Evolutionary conservation across 2,329 filamentous ascomycete species (phyloP), one percentile per base, ranked within the genome.

Genomic region (Hypoxylon rubiginosum): DNA sequence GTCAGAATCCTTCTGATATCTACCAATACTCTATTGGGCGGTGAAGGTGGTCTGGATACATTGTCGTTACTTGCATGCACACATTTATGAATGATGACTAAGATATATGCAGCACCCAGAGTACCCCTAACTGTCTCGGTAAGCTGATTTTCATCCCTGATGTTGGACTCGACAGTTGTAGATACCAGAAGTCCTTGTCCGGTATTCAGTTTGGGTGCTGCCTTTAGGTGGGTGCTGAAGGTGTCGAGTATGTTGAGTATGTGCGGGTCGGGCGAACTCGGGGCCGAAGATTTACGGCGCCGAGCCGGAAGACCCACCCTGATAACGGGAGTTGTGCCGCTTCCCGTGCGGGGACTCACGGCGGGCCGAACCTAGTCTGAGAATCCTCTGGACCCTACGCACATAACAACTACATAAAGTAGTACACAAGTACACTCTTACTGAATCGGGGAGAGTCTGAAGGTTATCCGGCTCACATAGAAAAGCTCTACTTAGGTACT

Each of bases 261-360:
- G 43, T 10, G 10, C 43, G 43, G 43, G 19, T 21, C 43, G 43
- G 43, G 15, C 21, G 43, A 48, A 48, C 43, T 48, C 43, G 43
- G 43, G 11, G 21, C 43, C 21, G 43, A 48, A 48, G 17, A 48
- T 26, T 48, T 48, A 48, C 43, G 43, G 21, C 43, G 43, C 43
- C 43, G 21, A 48, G 43, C 21, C 17, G 4, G 19, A 13, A 7
- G 41, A 21, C 10, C 41, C 19, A 45, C 41, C 21, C n/a, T 21
- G 8, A 3, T 3, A 19, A 8, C 41, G 41, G 41, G 8, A 21
- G 43, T 48, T 48, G 43, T 11, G 21, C 21, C 43, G 21, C n/a
- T 15, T 24, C 21, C 43, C 21, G 21, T 11, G 41, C n/a, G 8
- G 19, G 6, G n/a, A 17, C 13, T 45, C 43, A 48, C 43, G 2